Evolutionary conservation across 441 rosid genomes (phyloP), one percentile per base, ranked within the genome.

Genomic region (Bocquillonia castaneifolia): DNA sequence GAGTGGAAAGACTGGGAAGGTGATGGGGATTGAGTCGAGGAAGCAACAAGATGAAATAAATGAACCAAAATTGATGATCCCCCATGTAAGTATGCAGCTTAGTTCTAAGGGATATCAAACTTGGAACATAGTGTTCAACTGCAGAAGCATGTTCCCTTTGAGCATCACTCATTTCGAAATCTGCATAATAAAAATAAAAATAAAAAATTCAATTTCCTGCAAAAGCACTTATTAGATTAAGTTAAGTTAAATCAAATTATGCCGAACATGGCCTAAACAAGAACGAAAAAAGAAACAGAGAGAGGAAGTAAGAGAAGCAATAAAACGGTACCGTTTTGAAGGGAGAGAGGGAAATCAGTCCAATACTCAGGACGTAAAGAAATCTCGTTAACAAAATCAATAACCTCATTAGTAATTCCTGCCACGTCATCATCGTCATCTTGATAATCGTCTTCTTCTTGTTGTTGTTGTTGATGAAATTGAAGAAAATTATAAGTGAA

Each of bases 31-130:
- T 82, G 45, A 89, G 70, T 79, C 92, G 84, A 10, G 90, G 90
- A 73, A 86, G 84, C 84, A 89, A 74, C 68, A 87, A 71, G 67
- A 89, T 81, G 67, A 89, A 89, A 74, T 89, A 89, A 40, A 89
- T 77, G 78, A 85, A 78, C 96, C 96, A 89, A 74, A 89, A 89
- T 48, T 68, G 82, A 26, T 74, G 80, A 47, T 83, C 78, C 62
- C 72, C 81, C 74, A 86, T 58, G 56, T 74, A 56, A 69, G 66
- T 69, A 20, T 67, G 68, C 64, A 89, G 82, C 39, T 72, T 73
- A 74, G 70, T 67, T 79, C 81, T 82, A 68, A 89, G 83, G 77
- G 77, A 79, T 62, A 71, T 74, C 45, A 89, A 57, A 67, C 76
- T 77, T 36, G 93, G 93, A 75, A 83, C 86, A 47, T 87, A 62